Evolutionary conservation across 768 basidiomycete genomes (phyloP).

Genomic region (Leccinum pellstonianum): DNA sequence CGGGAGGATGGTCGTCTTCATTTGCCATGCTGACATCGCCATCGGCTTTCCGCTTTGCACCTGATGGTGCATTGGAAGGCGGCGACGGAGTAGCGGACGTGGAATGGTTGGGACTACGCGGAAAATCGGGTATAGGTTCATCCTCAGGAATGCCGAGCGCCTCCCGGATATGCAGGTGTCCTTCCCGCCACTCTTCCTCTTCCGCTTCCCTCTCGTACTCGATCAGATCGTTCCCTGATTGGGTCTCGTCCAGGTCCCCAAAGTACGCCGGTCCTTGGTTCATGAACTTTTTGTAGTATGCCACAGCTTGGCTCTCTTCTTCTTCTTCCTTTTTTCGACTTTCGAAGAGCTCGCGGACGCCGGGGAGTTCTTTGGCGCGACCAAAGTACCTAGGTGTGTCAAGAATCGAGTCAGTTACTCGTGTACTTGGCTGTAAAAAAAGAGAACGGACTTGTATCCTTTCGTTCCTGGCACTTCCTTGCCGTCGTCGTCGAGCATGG

Average conservation of each 20-base stretch:
- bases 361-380: constrained; percentile 92
- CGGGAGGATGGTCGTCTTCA: constrained; percentile 26
- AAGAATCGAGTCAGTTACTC: background rate
- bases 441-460: constrained; percentile 82
- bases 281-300: constrained; percentile 84
- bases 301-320: constrained; percentile 77
- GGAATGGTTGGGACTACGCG: constrained; percentile 28
- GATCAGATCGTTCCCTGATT: constrained; percentile 55
- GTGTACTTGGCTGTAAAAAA: background rate
- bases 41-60: constrained; percentile 58
- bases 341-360: constrained; percentile 92
- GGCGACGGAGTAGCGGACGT: constrained; percentile 16
- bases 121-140: constrained; percentile 51
- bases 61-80: constrained; percentile 19
- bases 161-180: constrained; percentile 53
- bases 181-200: constrained; percentile 71
- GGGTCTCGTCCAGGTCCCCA: constrained; percentile 82
- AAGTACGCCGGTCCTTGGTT: constrained; percentile 87
- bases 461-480: constrained; percentile 95
- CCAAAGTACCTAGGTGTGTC: constrained; percentile 80
- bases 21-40: constrained; percentile 38
- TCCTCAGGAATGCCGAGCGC: constrained; percentile 51
- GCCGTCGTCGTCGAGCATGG: constrained; percentile 93
- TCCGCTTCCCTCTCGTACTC: constrained; percentile 72
- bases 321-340: constrained; percentile 83